Evolutionary conservation across 177 flowering plant species (phyloP).

Genomic region (Vitis hybrid): DNA sequence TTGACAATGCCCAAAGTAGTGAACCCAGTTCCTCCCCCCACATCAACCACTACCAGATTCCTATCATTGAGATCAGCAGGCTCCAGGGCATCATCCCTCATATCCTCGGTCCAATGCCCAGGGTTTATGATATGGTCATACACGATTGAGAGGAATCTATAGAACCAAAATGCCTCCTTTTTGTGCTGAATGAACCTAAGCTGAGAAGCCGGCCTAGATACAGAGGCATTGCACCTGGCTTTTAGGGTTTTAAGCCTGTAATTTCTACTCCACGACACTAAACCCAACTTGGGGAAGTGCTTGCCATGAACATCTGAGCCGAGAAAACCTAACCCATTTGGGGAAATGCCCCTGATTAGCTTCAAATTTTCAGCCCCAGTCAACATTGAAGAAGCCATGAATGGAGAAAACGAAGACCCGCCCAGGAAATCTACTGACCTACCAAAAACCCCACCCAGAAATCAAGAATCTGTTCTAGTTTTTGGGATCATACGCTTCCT

Average conservation of each 20-base stretch:
- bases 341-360: conserved; percentile 33
- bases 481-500: too few relatives aligned
- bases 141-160: conserved; percentile 80
- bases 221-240: conserved; percentile 58
- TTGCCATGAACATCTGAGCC: conserved; percentile 49
- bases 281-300: conserved; percentile 27
- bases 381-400: conserved; percentile 70
- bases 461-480: not conserved
- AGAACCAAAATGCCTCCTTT: conserved; percentile 96
- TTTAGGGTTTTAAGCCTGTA: conserved; percentile 14
- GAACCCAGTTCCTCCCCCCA: conserved; percentile 97
- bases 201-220: conserved; percentile 79
- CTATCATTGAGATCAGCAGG: conserved; percentile 71
- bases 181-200: conserved; percentile 96
- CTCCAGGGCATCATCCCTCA: conserved; percentile 96
- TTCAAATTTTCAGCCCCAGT: conserved; percentile 55
- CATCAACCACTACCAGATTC: conserved; percentile 81
- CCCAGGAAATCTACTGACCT: conserved; percentile 2
- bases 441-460: not conserved
- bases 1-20: conserved; percentile 88
- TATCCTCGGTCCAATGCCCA: conserved; percentile 97
- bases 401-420: conserved; percentile 8
- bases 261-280: conserved; percentile 25
- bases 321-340: conserved; percentile 42
- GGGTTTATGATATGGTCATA: conserved; percentile 87